Evolutionary conservation across 176 grass and related monocot genomes (phyloP), one percentile per base, ranked within the genome.

Genomic region (Triticum timopheevii): DNA sequence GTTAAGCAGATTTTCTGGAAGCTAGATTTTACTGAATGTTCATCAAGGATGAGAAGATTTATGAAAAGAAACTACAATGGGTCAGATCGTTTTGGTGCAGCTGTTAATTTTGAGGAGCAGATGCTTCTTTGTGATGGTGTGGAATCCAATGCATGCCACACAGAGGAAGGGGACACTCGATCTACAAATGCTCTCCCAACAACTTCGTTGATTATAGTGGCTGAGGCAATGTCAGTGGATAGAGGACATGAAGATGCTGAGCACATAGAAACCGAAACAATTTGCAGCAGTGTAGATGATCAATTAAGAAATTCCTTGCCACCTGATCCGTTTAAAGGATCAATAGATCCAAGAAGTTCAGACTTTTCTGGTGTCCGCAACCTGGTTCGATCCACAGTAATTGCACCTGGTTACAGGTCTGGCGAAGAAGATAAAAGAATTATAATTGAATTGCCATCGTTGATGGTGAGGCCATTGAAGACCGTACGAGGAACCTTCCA

Each of bases 401-500:
- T 92, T 86, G 85, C 92, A 76, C 90, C 92, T 86, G 90, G 90
- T 65, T 96, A 94, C 85, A 89, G 84, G 61, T 86, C 90, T 69
- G 86, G 75, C 17, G 87, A 94, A 61, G 77, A 87, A 78, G 90
- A 91, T 76, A 92, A 93, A 87, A 88, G 92, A 91, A 95, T 98
- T 90, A 92, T 93, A 84, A 64, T 94, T 73, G 97, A 98, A 88
- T 89, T 98, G 82, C 86, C 97, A 88, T 92, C 97, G 13, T 77
- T 90, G 87, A 93, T 98, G 88, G 89, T 98, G 77, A 80, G 94
- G 4, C 94, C 94, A 38, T 90, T 98, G 77, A 96, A 96, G 86
- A 92, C 94, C 92, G 93, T 93, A 65, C 90, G 65, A 52, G 96
- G 96, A 88, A 96, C 92, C 71, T 98, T 98, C 86, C 97, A 98